These are phyloP conservation scores for Aspergillus vadensis DNA, from an alignment of 2,329 filamentous ascomycete species.

Conservation along the genomic window DNA sequence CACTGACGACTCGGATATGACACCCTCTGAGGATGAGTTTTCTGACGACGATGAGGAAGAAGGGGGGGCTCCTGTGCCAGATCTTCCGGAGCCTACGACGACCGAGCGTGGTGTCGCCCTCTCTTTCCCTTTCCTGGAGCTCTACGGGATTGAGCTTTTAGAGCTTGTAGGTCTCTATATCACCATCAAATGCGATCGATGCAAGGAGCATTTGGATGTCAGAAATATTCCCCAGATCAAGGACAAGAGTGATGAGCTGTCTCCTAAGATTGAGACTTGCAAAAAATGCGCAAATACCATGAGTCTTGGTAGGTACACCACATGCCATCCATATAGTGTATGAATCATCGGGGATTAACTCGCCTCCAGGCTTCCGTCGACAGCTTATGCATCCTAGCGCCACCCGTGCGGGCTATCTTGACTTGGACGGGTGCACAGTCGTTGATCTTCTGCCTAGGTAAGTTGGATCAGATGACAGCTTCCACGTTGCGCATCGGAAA, in stretches of 20 bases:
- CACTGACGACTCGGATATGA: slow-evolving; percentile 44
- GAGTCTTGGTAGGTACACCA: slow-evolving; percentile 43
- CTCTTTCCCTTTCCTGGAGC: slow-evolving; percentile 74
- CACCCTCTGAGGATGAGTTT: slow-evolving; percentile 47
- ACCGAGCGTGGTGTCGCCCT: slow-evolving; percentile 71
- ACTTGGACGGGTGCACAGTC: slow-evolving; percentile 72
- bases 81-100: slow-evolving; percentile 42
- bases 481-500: not conserved
- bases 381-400: slow-evolving; percentile 74
- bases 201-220: slow-evolving; percentile 72
- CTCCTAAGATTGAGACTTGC: slow-evolving; percentile 52
- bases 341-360: not conserved
- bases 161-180: slow-evolving; percentile 68
- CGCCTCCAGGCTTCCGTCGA: slow-evolving; percentile 57
- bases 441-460: slow-evolving; percentile 74
- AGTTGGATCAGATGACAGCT: slow-evolving; percentile 12
- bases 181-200: slow-evolving; percentile 75
- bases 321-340: not conserved
- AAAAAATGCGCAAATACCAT: slow-evolving; percentile 57
- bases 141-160: slow-evolving; percentile 75
- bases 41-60: slow-evolving; percentile 48
- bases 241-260: slow-evolving; percentile 40
- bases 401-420: slow-evolving; percentile 75
- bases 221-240: slow-evolving; percentile 63
- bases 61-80: slow-evolving; percentile 41